Evolutionary conservation across 345 rosid genomes (phyloP), one percentile per base, ranked within the genome.

Genomic region (Nasturtium officinale): DNA sequence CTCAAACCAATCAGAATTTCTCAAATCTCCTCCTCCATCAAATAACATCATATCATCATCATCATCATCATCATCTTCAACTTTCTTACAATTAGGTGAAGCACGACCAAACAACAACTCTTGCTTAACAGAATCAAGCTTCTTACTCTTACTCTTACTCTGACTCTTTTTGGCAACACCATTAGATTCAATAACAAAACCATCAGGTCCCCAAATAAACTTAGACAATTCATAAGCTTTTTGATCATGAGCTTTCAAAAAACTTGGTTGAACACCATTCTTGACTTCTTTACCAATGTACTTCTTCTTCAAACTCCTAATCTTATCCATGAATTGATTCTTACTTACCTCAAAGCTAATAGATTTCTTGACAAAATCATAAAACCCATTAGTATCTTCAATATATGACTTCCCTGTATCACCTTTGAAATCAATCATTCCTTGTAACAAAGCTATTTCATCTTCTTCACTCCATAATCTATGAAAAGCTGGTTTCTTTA

Each of bases 381-480:
- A 78, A 33, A 78, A 84, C 0, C 17, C 73, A 10, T 28, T 78
- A 2, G 74, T 68, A 11, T 86, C 90, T 2, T 74, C 73, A 37
- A 13, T 42, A 1, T 78, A 75, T 26, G 71, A 76, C 15, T 70
- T 37, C 1, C 82, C 88, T 33, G 70, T 77, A 26, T 83, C 78
- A 1, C 21, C 21, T 20, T 62, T 69, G 79, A 56, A 86, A 57
- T 77, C 79, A 28, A 66, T 47, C 67, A 84, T 54, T 0, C 88
- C 88, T 58, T 81, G 69, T 5, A 86, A 37, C 1, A 86, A 35
- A 3, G 62, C 65, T 6, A 83, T 59, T 60, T 81, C 90, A 5
- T 86, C 88, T 12, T 76, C 85, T 25, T 80, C 88, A 16, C 76
- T 82, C 85, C 83, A 86, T 4, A 84, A 29, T 23, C 86, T 79